Percentiles rank a stretch among this genome's conserved stretches.
Conservation (phyloP, 164 flowering plant genomes). For the Vitis labrusca region DNA sequence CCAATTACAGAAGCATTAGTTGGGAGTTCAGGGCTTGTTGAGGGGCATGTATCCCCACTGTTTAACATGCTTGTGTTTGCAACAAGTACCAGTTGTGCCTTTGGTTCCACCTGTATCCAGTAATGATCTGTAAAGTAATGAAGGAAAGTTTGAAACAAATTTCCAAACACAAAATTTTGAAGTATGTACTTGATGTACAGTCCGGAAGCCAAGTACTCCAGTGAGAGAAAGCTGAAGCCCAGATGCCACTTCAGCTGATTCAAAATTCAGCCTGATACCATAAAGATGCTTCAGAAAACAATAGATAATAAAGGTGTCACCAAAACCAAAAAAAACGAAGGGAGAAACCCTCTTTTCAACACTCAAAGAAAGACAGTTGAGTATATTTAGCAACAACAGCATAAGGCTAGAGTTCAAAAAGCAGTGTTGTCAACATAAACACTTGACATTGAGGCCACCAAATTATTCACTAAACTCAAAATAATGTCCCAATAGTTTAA, state of each 20-base stretch:
- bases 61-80: conserved; percentile 28
- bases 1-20: conserved; percentile 16
- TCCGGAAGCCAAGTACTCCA: conserved; percentile 84
- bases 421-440: too few relatives aligned
- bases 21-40: conserved; percentile 12
- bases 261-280: conserved; percentile 47
- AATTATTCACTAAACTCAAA: too few relatives aligned
- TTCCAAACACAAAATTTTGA: background rate
- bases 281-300: conserved; percentile 5
- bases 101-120: conserved; percentile 59
- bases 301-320: background rate
- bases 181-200: conserved; percentile 73
- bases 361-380: background rate
- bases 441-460: too few relatives aligned
- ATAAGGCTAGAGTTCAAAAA: too few relatives aligned
- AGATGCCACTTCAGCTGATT: conserved; percentile 59
- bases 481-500: too few relatives aligned
- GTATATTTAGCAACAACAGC: background rate
- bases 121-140: conserved; percentile 2
- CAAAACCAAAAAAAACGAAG: background rate
- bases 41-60: conserved; percentile 13
- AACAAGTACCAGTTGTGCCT: conserved; percentile 79
- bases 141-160: background rate
- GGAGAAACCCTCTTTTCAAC: background rate
- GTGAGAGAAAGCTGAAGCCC: conserved; percentile 70